These are phyloP conservation scores for Cystobasidium sp. DNA, from an alignment of 1,284 basidiomycete species.

Conservation along the genomic window DNA sequence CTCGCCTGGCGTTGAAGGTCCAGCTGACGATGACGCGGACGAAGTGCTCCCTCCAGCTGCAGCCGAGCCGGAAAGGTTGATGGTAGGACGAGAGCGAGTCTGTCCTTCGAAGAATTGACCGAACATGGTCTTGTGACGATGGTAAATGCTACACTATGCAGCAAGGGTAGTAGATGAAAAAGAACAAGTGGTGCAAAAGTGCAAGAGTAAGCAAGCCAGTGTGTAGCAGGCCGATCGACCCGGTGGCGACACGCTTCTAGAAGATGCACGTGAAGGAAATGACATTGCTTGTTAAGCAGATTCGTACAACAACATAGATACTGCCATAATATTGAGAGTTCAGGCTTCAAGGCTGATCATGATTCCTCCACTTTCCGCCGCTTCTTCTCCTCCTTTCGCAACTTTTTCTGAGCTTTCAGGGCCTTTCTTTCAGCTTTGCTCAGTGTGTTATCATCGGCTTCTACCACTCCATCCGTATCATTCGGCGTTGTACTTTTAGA, in stretches of 20 bases:
- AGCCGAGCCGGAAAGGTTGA: constrained; percentile 69
- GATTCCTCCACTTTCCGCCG: constrained; percentile 15
- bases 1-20: constrained; percentile 60
- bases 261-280: constrained; percentile 20
- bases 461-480: background rate
- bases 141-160: background rate
- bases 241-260: constrained; percentile 26
- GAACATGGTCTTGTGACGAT: constrained; percentile 9
- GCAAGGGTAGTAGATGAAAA: background rate
- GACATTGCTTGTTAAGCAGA: background rate
- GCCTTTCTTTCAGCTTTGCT: constrained; percentile 2
- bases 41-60: constrained; percentile 60
- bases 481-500: background rate
- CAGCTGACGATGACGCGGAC: constrained; percentile 51
- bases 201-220: constrained; percentile 9
- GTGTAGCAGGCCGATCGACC: background rate
- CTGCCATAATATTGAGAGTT: background rate
- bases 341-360: background rate
- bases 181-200: background rate
- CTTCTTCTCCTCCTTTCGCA: constrained; percentile 27
- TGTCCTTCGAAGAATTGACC: constrained; percentile 54
- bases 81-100: constrained; percentile 63
- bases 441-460: background rate
- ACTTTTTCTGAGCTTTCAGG: background rate
- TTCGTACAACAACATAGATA: constrained; percentile 18